Evolutionary conservation across 2,329 filamentous ascomycete species (phyloP), one percentile per base, ranked within the genome.

Genomic region (Colletotrichum orchidophilum): DNA sequence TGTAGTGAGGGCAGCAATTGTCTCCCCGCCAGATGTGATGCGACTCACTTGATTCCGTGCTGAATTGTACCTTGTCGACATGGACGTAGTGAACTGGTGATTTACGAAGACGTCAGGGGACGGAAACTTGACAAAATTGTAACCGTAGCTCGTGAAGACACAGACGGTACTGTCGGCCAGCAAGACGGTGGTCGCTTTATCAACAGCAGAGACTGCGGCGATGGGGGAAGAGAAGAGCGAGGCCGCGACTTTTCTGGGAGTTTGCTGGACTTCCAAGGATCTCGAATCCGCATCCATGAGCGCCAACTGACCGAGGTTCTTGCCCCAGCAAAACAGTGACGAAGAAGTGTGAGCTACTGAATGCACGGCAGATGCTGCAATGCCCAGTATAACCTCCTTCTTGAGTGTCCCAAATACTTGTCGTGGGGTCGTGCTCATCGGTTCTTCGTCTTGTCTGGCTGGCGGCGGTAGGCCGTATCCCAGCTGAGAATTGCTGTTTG

Each of bases 61-160:
- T 9, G 86, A 83, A 66, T 94, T 90, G 75, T 93, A 90, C 74
- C 90, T 86, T 18, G 90, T 91, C 62, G 91, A 87, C 78, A 92
- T 83, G 70, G 91, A 91, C 63, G 89, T 90, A 69, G 88, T 87
- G 27, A 96, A 85, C 53, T 92, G 91, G 71, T 90, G 90, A 70
- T 92, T 94, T 24, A 88, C 88, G 74, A 94, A 92, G 6, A 90
- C 88, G 74, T 95, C 93, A 1, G 85, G 83, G 39, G 94, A 85
- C 0, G 94, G 93, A 73, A 98, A 97, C 55, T 90, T 91, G 65
- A 98, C 87, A 74, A 94, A 94, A n/a, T 95, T 94, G 79, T 97
- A 98, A 5, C 96, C 96, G 77, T 97, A 98, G 75, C 97, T 97
- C 1, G 95, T 96, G 76, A 99, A 97, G 0, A 99, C 92, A 87